A percentile compares a stretch with the other conserved stretches of the same genome.
These are phyloP conservation scores for Arthrobotrys megalospora DNA, from an alignment of 2,329 filamentous ascomycete genomes.

Conservation along the genomic window DNA sequence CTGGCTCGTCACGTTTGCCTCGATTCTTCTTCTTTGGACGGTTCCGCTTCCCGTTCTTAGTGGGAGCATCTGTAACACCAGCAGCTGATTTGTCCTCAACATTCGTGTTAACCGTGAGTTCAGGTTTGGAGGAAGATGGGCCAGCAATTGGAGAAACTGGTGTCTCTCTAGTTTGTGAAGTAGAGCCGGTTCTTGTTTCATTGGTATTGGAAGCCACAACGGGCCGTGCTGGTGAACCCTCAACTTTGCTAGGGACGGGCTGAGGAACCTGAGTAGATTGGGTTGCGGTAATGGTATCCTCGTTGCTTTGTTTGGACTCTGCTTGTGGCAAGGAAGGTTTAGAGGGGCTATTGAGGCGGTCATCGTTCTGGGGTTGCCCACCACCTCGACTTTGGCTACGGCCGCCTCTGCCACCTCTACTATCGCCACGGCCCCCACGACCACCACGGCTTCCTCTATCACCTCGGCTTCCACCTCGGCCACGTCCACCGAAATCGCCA, in stretches of 20 bases:
- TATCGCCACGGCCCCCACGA: constrained; percentile 21
- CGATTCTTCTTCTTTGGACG: constrained; percentile 32
- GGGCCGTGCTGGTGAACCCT: background rate
- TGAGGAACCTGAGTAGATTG: background rate
- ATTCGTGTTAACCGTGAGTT: constrained; percentile 25
- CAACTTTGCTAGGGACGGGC: background rate
- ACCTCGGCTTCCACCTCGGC: background rate
- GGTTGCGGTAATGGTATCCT: background rate
- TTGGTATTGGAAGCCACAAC: background rate
- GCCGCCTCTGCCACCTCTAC: background rate
- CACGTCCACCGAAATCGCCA: constrained; percentile 2
- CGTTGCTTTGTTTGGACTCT: background rate
- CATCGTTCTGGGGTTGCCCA: constrained; percentile 4
- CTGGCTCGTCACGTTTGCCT: constrained; percentile 15
- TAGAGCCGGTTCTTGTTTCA: background rate
- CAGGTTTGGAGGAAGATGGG: constrained; percentile 11
- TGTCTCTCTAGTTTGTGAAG: background rate
- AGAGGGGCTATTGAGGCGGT: background rate
- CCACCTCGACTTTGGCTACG: constrained; percentile 30
- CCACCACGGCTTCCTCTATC: constrained; percentile 12
- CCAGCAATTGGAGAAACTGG: background rate
- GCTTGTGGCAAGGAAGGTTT: no score
- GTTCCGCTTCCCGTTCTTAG: constrained; percentile 37
- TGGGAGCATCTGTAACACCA: constrained; percentile 1
- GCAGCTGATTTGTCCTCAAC: background rate